Percentiles rank a stretch among this genome's conserved stretches.
These are phyloP conservation scores for Rhodamnia argentea DNA, from an alignment of 345 rosid species.

Conservation along the genomic window DNA sequence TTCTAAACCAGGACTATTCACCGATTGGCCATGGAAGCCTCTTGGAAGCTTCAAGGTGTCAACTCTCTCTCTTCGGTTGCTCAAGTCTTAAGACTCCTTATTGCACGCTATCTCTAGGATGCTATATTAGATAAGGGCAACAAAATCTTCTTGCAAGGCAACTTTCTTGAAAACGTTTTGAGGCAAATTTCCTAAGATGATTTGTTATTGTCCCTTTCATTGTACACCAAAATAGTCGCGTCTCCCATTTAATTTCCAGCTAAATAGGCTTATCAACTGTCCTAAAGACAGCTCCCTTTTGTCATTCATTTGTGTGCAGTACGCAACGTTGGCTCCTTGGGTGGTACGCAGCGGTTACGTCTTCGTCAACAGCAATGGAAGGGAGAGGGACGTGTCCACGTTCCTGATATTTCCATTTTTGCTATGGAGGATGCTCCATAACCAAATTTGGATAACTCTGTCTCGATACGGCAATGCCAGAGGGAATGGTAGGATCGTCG, in stretches of 20 bases:
- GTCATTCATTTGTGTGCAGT: conserved; percentile 9
- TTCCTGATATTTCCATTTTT: conserved; percentile 29
- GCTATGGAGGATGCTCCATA: conserved; percentile 48
- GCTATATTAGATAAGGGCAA: background rate
- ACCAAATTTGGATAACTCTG: conserved; percentile 55
- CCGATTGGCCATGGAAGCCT: conserved; percentile 61
- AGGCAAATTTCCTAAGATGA: background rate
- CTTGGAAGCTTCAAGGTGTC: conserved; percentile 54
- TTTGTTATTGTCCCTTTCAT: background rate
- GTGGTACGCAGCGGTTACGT: conserved; percentile 17
- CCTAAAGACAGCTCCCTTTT: background rate
- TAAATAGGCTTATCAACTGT: background rate
- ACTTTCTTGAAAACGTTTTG: background rate
- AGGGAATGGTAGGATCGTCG: conserved; percentile 48
- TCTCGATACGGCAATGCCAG: conserved; percentile 55
- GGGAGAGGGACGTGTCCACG: conserved; percentile 24
- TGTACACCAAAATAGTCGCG: background rate
- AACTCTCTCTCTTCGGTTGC: background rate
- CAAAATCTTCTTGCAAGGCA: background rate
- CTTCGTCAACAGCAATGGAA: conserved; percentile 8
- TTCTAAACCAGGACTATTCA: conserved; percentile 48
- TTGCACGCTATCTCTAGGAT: background rate
- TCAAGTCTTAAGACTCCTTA: background rate
- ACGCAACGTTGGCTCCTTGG: conserved; percentile 42
- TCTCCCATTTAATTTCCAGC: background rate